Base-by-base conservation (phyloP, 2,329 filamentous ascomycete species). In the Fusarium sp. region DNA sequence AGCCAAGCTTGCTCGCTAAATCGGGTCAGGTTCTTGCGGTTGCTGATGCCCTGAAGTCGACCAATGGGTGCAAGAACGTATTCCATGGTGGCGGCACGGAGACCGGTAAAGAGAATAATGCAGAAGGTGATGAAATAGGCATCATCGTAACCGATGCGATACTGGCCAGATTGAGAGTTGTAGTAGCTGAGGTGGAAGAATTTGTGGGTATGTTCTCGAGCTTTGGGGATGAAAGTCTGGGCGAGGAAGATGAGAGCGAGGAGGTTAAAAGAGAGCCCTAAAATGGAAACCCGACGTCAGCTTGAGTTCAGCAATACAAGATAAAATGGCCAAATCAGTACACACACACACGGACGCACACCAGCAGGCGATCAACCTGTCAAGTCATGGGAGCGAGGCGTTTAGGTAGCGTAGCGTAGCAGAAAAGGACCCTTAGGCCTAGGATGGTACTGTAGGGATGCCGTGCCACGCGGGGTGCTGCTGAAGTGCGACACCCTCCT, bases 1-100 rank as follows among this genome's bases (percentile, higher is more conserved):
- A 97, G 86, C 94, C 95, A 98, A 50, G 92, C 94, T 84, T 99
- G 96, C 84, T 99, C 96, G 70, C 94, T 94, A 83, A 98, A 97
- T 65, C 96, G 89, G 53, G 93, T 89, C 66, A 92, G 85, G 50
- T 90, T 90, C 84, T 97, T 98, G 79, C 86, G 87, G 79, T 92
- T 93, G 75, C 88, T 87, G 76, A 98, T 89, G 39, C 95, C 95
- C 71, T 88, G 87, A 52, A 86, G 84, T 71, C 89, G 90, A 46
- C 93, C 95, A 62, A 97, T 83, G 11, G 95, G 96, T 25, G 90
- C 90, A 56, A 98, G 87, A 17, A 97, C 77, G 83, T 97, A 96
- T 80, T 98, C 95, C 90, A 98, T 97, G 62, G 89, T 86, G 57
- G 90, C 90, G 42, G 94, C 95, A 65, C 96, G 92, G 56, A 98